Evolutionary conservation across 257 asterid genomes (phyloP), one percentile per base, ranked within the genome.

Genomic region (Galeopsis tetrahit): DNA sequence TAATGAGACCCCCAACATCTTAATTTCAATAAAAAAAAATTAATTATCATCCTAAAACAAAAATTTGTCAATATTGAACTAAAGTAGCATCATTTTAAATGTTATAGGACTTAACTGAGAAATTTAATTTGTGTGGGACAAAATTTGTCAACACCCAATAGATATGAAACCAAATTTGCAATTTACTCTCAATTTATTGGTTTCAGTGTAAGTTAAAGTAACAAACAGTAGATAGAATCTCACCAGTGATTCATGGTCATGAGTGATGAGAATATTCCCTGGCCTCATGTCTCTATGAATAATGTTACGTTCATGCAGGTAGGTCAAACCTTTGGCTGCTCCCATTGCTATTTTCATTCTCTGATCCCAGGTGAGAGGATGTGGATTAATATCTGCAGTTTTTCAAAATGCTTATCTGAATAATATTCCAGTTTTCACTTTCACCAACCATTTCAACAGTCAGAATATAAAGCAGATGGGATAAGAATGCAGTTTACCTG

Each of bases 201-300:
- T 56, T 46, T 33, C 36, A 15, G 14, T 33, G 15, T 36, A 34
- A 39, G 15, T 38, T n/a, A 57, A 58, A 31, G 10, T 10, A 43
- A 55, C 49, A 62, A 62, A 69, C 17, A 31, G 21, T 21, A 13
- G 7, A 14, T 35, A 8, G 63, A 32, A 70, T 60, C 58, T 62
- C 67, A 89, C 95, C 89, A 85, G 75, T 8, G 96, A 74, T 61
- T 86, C 89, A 66, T 88, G 75, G 84, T 90, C 93, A 83, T 90
- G 96, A 2, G 93, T 90, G 55, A 88, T 84, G 74, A 90, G 96
- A 51, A 90, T 88, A 77, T 90, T 90, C 59, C 79, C 78, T 3
- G 95, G 95, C 63, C 88, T 86, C 84, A 90, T 81, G 71, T 90
- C 96, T 65, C 96, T 73, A 49, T 90, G 95, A 63, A 90, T 74